Evolutionary conservation across 257 asterid species (phyloP).

Genomic region (Solanum chiquidenum): DNA sequence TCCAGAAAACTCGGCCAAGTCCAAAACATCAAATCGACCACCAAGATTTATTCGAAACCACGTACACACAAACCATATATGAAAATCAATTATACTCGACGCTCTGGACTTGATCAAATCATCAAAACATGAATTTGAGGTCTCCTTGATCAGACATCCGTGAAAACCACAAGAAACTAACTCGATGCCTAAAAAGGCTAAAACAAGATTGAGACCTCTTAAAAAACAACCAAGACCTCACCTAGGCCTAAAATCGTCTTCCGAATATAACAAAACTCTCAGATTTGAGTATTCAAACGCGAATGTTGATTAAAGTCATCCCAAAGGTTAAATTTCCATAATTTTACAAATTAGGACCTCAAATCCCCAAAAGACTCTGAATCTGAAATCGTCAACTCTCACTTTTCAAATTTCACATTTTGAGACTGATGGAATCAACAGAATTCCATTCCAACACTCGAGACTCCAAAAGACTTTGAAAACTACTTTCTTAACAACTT

Average conservation of each 20-base stretch:
- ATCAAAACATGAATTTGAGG: background rate
- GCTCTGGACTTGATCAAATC: background rate
- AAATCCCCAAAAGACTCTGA: background rate
- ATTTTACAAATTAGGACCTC: background rate
- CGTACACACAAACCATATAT: background rate
- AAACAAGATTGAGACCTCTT: background rate
- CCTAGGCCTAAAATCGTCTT: background rate
- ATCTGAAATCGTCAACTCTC: background rate
- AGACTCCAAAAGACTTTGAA: too few relatives aligned
- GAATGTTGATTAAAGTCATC: background rate
- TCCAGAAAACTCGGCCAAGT: too few relatives aligned
- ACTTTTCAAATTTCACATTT: accelerated
- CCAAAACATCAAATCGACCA: background rate
- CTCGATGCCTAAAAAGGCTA: background rate
- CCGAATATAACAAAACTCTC: background rate
- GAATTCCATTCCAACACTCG: background rate
- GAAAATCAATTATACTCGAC: too few relatives aligned
- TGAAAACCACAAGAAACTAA: too few relatives aligned
- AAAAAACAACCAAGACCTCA: background rate
- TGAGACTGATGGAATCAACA: background rate
- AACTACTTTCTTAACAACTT: too few relatives aligned
- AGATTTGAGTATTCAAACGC: background rate
- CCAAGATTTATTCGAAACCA: background rate
- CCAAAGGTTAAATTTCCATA: background rate
- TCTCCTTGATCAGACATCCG: accelerated